Conservation (phyloP, 805 yeast species). For the Clavispora santaluciae region DNA sequence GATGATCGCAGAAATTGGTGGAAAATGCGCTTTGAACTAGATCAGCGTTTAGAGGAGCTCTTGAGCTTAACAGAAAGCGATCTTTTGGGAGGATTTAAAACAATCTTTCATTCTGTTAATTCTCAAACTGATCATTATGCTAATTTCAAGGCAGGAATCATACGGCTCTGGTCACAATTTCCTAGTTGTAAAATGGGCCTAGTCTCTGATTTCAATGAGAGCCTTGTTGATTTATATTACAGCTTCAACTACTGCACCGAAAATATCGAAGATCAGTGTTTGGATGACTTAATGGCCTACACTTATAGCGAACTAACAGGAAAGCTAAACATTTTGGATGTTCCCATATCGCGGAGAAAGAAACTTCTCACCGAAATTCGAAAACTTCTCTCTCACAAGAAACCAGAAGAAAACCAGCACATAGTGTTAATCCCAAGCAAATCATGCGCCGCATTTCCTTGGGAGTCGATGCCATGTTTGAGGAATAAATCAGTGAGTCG, state of each 20-base stretch:
- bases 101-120: conserved; percentile 46
- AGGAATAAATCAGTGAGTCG: conserved; percentile 58
- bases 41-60: conserved; percentile 48
- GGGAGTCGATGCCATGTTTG: conserved; percentile 76
- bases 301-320: conserved; percentile 1
- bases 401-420: conserved; percentile 35
- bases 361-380: not conserved
- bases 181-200: not conserved
- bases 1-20: conserved; percentile 76
- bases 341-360: not conserved
- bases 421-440: conserved; percentile 67
- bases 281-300: conserved; percentile 8
- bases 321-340: not conserved
- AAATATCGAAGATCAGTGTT: conserved; percentile 1
- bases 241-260: conserved; percentile 4
- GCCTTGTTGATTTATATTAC: conserved; percentile 18
- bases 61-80: conserved; percentile 51
- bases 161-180: conserved; percentile 9
- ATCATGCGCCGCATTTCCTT: conserved; percentile 68
- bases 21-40: conserved; percentile 60
- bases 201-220: conserved; percentile 13
- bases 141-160: conserved; percentile 18
- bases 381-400: not conserved
- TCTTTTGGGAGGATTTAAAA: conserved; percentile 78
- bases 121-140: conserved; percentile 17